phyloP scores from a whole-genome alignment of 2,329 filamentous ascomycete species.

The Aspergillus fijiensis region DNA sequence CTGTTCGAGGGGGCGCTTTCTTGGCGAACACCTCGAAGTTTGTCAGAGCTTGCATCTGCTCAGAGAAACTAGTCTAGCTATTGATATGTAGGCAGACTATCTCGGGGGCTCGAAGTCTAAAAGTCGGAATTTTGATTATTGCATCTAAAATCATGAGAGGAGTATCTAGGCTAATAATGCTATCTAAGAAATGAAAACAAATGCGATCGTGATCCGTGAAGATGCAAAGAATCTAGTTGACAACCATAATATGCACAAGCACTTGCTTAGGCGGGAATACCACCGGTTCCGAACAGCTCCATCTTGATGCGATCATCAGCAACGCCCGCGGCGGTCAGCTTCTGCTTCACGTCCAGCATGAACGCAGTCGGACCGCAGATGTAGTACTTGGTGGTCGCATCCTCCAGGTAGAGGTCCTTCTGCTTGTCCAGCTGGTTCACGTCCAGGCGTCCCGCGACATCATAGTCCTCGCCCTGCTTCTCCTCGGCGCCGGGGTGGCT shows the following conservation, averaged over 20 bases:
- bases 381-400: slow-evolving; percentile 63
- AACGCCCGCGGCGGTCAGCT: slow-evolving; percentile 58
- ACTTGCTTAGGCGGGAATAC: slow-evolving; percentile 18
- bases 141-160: background rate
- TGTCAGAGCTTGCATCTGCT: no score
- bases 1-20: no score
- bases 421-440: slow-evolving; percentile 56
- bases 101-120: no score
- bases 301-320: slow-evolving; percentile 59
- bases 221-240: background rate
- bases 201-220: background rate
- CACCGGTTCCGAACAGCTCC: slow-evolving; percentile 66
- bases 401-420: slow-evolving; percentile 55
- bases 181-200: background rate
- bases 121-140: no score
- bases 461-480: slow-evolving; percentile 57
- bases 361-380: slow-evolving; percentile 70
- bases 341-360: slow-evolving; percentile 61
- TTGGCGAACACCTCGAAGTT: no score
- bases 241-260: background rate
- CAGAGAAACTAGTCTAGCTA: no score
- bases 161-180: background rate
- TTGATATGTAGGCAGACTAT: no score
- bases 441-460: slow-evolving; percentile 59
- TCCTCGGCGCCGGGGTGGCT: slow-evolving; percentile 49